phyloP scores from a whole-genome alignment of 2,329 filamentous ascomycete genomes.

The Talaromyces sp. region DNA sequence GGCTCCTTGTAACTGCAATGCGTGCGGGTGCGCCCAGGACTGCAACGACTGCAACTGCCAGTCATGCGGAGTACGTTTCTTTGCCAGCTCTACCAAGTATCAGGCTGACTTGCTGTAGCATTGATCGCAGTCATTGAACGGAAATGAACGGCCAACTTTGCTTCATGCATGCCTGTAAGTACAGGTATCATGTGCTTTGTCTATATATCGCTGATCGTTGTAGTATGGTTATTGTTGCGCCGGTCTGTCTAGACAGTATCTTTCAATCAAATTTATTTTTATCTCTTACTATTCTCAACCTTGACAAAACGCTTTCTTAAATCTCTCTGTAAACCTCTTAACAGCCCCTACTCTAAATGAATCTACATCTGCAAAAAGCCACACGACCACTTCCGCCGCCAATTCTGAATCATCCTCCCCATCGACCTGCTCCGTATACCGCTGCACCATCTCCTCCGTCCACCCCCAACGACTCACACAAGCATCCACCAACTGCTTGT shows the following conservation, averaged over 20 bases:
- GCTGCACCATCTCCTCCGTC: slow-evolving; percentile 7
- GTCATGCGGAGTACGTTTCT: background rate
- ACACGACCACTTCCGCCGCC: slow-evolving; percentile 27
- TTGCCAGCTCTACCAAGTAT: background rate
- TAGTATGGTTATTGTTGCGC: too few species aligned
- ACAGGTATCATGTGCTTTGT: too few species aligned
- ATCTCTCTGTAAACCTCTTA: background rate
- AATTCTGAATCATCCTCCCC: slow-evolving; percentile 26
- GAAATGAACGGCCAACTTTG: background rate
- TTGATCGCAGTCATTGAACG: background rate
- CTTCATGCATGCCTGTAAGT: background rate
- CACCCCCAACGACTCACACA: slow-evolving; percentile 20
- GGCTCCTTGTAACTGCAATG: slow-evolving; percentile 1
- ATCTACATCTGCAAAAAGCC: slow-evolving; percentile 23
- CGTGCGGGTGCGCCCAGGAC: background rate
- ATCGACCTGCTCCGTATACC: slow-evolving; percentile 18
- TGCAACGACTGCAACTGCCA: background rate
- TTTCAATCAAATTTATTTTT: background rate
- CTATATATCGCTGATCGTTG: too few species aligned
- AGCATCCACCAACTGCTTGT: slow-evolving; percentile 18
- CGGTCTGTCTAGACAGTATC: background rate
- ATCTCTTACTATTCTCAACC: background rate
- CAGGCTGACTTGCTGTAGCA: background rate
- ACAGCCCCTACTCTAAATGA: background rate
- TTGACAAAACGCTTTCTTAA: background rate